These are phyloP conservation scores for Amauroascus verrucosus DNA, from an alignment of 2,329 filamentous ascomycete genomes.

Conservation along the genomic window DNA sequence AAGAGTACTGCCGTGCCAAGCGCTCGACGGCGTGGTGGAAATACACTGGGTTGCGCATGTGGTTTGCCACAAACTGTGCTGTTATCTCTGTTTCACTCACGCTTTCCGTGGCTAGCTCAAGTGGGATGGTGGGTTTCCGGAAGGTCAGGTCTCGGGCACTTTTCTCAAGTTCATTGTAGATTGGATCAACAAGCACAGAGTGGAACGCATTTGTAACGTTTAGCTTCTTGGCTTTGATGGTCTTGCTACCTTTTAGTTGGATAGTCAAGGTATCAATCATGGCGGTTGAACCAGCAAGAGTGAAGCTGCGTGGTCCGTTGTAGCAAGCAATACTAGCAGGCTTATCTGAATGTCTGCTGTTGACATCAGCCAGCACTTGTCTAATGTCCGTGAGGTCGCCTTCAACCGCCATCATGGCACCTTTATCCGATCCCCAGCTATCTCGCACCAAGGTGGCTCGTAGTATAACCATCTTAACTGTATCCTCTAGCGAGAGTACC, in stretches of 20 bases:
- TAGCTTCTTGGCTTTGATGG: background rate
- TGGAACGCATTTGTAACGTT: background rate
- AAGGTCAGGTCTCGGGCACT: background rate
- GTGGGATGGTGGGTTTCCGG: background rate
- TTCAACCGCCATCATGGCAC: background rate
- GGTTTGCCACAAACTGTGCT: background rate
- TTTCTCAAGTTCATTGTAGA: background rate
- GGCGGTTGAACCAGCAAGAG: slow-evolving; percentile 5
- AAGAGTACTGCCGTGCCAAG: background rate
- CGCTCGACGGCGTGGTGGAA: background rate
- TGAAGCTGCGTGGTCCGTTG: slow-evolving; percentile 16
- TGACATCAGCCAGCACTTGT: background rate
- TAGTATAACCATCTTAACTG: background rate
- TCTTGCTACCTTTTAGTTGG: background rate
- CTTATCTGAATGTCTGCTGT: slow-evolving; percentile 22
- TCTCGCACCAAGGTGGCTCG: background rate
- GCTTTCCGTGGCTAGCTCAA: background rate
- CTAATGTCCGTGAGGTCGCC: background rate
- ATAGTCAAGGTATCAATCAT: slow-evolving; percentile 4
- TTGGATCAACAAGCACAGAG: background rate
- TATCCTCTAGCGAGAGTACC: slow-evolving; percentile 21
- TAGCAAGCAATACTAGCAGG: slow-evolving; percentile 26
- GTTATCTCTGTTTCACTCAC: no score
- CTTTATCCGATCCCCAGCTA: background rate
- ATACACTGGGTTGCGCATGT: background rate